Evolutionary conservation across 768 basidiomycete genomes (phyloP), one percentile per base, ranked within the genome.

Genomic region (Mycena indigotica): DNA sequence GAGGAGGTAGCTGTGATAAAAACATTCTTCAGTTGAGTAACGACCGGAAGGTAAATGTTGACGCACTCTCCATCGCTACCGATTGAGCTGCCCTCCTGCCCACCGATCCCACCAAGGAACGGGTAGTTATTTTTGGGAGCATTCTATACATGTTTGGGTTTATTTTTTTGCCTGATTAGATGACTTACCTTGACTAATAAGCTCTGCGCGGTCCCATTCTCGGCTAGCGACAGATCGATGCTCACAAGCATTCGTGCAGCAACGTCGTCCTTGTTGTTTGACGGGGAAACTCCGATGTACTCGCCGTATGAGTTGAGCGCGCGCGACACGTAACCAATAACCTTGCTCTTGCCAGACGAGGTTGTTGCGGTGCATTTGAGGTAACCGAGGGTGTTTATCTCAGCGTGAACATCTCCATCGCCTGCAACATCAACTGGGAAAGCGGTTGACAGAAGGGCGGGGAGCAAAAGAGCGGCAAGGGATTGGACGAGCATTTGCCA

Each of bases 41-140:
- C 8, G 41, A 15, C 8, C 8, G n/a, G 21, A 44, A 44, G 41
- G n/a, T 44, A 19, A 23, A 21, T 12, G 23, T 23, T 12, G 10
- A 57, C 56, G 29, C 50, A 57, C 56, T 50, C 40, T 21, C 57
- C 53, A 40, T 32, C 46, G 5, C 19, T 16, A 28, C 57, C 57
- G 15, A 59, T 49, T 13, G 38, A 40, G 48, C 29, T 51, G 15
- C 57, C 57, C 4, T 54, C 38, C 28, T 41, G 45, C 13, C 57
- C 57, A 28, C 35, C 57, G n/a, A 59, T 54, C 1, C 38, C 57
- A 5, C 57, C 57, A 28, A 59, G 40, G 48, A 59, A 59, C 52
- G 57, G 49, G 12, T 29, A 59, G 16, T 59, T 40, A 17, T 54
- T 54, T 38, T 59, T 25, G 0, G 52, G 53, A 15, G 48, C 53